Percentiles rank a stretch among this genome's conserved stretches.
These are phyloP conservation scores for Mentha longifolia DNA, from an alignment of 257 asterid genomes.

Conservation along the genomic window DNA sequence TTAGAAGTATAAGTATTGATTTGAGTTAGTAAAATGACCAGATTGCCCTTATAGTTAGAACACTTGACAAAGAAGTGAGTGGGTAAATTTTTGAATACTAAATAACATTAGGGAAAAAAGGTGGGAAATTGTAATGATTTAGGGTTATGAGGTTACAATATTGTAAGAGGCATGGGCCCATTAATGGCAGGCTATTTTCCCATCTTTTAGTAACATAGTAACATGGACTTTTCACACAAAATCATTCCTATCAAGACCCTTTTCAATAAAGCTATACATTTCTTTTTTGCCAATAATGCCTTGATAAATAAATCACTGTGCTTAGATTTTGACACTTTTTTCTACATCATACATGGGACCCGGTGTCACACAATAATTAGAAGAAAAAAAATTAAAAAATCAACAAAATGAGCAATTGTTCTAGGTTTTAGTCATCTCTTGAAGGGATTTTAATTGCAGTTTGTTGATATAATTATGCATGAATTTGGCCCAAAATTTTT, in stretches of 20 bases:
- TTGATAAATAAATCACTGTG: constrained; percentile 31
- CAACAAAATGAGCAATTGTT: not conserved
- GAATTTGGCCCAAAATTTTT: too few relatives aligned
- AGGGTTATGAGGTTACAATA: constrained; percentile 34
- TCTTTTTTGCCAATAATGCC: constrained; percentile 42
- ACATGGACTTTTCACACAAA: constrained; percentile 47
- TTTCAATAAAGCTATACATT: constrained; percentile 14
- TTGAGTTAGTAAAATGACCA: not conserved
- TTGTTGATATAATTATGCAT: too few relatives aligned
- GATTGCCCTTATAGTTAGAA: constrained; percentile 4
- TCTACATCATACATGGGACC: not conserved
- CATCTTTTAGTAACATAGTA: constrained; percentile 64
- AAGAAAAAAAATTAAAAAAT: too few relatives aligned
- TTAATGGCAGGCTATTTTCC: constrained; percentile 38
- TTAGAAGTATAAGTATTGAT: too few relatives aligned
- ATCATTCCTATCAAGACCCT: constrained; percentile 47
- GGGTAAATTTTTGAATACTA: not conserved
- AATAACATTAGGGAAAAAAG: not conserved
- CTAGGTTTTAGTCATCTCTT: not conserved
- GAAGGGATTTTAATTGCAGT: not conserved
- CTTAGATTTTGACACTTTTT: constrained; percentile 1
- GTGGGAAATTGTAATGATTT: constrained; percentile 31
- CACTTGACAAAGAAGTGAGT: not conserved
- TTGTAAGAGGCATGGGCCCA: constrained; percentile 46
- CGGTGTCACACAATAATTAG: not conserved